Evolutionary conservation across 169 alveolate species (phyloP), one percentile per base, ranked within the genome.

Genomic region (Plasmodium chabaudi): DNA sequence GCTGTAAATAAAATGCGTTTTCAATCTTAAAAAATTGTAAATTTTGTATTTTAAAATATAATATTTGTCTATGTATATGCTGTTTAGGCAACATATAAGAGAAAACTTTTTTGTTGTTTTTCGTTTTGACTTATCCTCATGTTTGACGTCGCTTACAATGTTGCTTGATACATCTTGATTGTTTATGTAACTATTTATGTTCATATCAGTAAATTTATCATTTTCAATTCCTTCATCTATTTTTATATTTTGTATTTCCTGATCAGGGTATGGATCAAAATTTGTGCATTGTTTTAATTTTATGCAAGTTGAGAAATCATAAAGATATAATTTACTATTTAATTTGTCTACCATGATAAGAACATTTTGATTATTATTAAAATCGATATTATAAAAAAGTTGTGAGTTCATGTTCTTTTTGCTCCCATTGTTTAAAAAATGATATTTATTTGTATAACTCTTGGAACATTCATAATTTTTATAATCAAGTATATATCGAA

Each of bases 11-110:
- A 86, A 86, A 70, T 86, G 91, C 3, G 15, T 17, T 63, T 86
- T 86, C 55, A 23, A 59, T 15, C 39, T 86, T 61, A 86, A 65
- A 13, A 34, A 57, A 53, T 59, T 56, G 27, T 27, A 46, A 59
- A 55, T 74, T 63, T 86, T 86, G 19, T 86, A 47, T 21, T 70
- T 86, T 46, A 86, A 70, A 13, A 86, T 49, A 44, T 86, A 86
- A 53, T 70, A 70, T 46, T 72, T 56, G 39, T 86, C 91, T 17
- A 86, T 86, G 49, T 86, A 86, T 15, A 86, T 70, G 34, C 91
- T 86, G 70, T 86, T 86, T 21, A 86, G 57, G 46, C 91, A 86
- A n/a, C 91, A 86, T n/a, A 70, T 56, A 1, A 64, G 84, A 12
- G 82, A 15, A 60, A 53, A 79, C n/a, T 55, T n/a, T 9, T 56